phyloP scores from a whole-genome alignment of 2,329 filamentous ascomycete species.

The Penicillium sp. region DNA sequence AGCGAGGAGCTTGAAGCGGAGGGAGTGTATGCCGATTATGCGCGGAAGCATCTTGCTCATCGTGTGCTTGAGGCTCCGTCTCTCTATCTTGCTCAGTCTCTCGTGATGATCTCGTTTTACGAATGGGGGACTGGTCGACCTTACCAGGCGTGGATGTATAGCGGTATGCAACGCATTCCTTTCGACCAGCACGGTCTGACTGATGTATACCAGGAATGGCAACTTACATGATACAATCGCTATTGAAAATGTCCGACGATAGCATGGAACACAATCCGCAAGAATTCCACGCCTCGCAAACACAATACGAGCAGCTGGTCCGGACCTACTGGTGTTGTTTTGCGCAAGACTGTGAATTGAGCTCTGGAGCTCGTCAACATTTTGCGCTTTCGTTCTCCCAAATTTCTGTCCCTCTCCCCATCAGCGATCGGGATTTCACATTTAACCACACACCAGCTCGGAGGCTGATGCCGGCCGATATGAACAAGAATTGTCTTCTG shows the following conservation, averaged over 20 bases:
- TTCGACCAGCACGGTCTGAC: neutral
- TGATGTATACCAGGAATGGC: constrained; percentile 35
- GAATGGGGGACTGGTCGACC: constrained; percentile 40
- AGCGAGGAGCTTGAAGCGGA: constrained; percentile 26
- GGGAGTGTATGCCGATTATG: constrained; percentile 36
- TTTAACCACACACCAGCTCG: constrained; percentile 28
- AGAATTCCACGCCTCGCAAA: constrained; percentile 35
- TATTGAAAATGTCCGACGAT: constrained; percentile 39
- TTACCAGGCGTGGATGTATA: constrained; percentile 44
- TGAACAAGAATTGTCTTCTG: constrained; percentile 24
- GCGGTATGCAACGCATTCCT: constrained; percentile 25
- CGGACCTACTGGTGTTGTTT: constrained; percentile 43
- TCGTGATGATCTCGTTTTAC: constrained; percentile 40
- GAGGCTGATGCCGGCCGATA: constrained; percentile 33
- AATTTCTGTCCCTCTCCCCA: constrained; percentile 39
- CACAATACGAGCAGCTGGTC: constrained; percentile 40
- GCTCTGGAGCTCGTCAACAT: constrained; percentile 39
- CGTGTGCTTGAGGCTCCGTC: constrained; percentile 37
- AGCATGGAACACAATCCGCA: constrained; percentile 40
- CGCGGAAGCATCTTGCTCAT: constrained; percentile 32
- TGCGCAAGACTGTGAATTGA: constrained; percentile 41
- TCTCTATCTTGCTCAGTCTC: constrained; percentile 37
- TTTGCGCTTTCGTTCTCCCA: constrained; percentile 41
- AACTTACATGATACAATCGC: constrained; percentile 42
- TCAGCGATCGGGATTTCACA: constrained; percentile 39